Evolutionary conservation across 495 filamentous ascomycete genomes (phyloP), one percentile per base, ranked within the genome.

Genomic region (Tuber calosporum): DNA sequence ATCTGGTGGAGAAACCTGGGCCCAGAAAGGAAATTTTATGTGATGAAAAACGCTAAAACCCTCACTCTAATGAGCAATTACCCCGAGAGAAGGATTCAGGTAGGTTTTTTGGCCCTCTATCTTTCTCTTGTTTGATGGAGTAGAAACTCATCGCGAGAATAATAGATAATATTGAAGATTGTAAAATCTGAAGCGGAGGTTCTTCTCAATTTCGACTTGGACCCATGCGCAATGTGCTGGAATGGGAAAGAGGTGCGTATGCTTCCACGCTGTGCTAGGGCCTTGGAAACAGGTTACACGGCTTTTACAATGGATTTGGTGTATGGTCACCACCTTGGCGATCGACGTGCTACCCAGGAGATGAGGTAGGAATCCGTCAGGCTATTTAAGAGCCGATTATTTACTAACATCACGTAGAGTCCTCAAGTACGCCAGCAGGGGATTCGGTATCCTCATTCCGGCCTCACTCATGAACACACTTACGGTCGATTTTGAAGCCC

Each of bases 241-340:
- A 73, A 84, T 72, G 83, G 83, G 0, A 72, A 39, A 13, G 73
- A 71, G 20, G 77, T 84, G 20, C 30, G 82, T 4, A 84, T 84
- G 83, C 80, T 84, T 62, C 83, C 83, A 36, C 79, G 83, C 19
- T 80, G 79, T 43, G 83, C 81, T 20, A 77, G 83, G 48, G 81
- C 83, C 9, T 58, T 84, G 30, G 83, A 84, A 72, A 83, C 83
- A 15, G 83, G 80, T 19, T 84, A 83, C 53, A 82, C 83, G 4
- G 72, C 78, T 2, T 84, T 84, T 70, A 83, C 83, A 1, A 83
- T 82, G 82, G 74, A 82, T 58, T 75, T 84, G 8, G 72, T 84
- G 26, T 80, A 83, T 72, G 83, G 83, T 1, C 83, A 84, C 43
- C 81, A 82, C 53, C 74, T 82, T 30, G 72, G 78, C 22, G 76